These are phyloP conservation scores for Aquilaria sinensis DNA, from an alignment of 345 rosid genomes.

Conservation along the genomic window DNA sequence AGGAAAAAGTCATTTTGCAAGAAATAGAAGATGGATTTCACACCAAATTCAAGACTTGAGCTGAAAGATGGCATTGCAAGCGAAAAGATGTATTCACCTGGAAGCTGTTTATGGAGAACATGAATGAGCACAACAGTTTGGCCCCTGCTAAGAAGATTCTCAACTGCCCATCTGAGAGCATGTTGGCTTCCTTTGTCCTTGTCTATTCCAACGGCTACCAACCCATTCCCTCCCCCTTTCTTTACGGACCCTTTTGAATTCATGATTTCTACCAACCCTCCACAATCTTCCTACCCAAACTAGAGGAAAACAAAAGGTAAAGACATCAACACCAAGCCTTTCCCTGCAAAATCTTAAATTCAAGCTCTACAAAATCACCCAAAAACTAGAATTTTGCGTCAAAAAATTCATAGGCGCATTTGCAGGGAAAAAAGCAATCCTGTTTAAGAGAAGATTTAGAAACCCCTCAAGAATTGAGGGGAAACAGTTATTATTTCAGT, in stretches of 20 bases:
- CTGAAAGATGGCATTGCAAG: not conserved
- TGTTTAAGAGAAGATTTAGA: too few species aligned
- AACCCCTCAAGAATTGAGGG: too few species aligned
- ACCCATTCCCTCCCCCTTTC: conserved; percentile 41
- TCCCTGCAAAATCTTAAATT: not conserved
- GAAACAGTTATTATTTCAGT: too few species aligned
- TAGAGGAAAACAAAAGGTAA: conserved; percentile 16
- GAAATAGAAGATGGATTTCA: not conserved
- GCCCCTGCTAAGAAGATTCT: conserved; percentile 61
- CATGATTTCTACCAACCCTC: not conserved
- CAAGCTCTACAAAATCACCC: not conserved
- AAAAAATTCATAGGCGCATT: too few species aligned
- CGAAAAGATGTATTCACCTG: conserved; percentile 8
- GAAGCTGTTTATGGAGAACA: conserved; percentile 31
- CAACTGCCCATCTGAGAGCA: conserved; percentile 77
- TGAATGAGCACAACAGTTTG: conserved; percentile 70
- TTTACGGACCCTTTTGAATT: conserved; percentile 4
- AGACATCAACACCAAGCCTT: not conserved
- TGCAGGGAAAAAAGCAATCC: too few species aligned
- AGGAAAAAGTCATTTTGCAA: not conserved
- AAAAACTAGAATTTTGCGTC: too few species aligned
- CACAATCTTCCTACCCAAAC: conserved; percentile 17
- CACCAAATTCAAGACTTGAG: not conserved
- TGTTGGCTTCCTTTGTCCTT: conserved; percentile 77
- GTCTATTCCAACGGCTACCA: conserved; percentile 80